Percentiles rank a stretch among this genome's conserved stretches.
Evolutionary conservation across 768 basidiomycete genomes (phyloP).

Genomic region (Hortiboletus campestris): DNA sequence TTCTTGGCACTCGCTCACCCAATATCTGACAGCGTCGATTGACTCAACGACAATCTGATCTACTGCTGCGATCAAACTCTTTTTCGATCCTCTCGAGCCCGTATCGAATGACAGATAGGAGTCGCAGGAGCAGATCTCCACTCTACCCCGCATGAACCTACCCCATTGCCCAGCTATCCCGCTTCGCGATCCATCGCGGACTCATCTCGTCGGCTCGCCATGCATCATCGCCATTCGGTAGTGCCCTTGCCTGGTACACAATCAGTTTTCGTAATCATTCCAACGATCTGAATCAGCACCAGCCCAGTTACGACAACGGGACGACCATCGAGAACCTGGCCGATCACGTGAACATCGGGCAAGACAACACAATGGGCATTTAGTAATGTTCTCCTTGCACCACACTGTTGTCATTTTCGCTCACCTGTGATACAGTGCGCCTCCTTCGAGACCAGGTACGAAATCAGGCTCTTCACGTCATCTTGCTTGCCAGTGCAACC

Average conservation of each 20-base stretch:
- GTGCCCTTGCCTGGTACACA: neutral
- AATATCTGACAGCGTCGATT: conserved; percentile 12
- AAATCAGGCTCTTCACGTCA: conserved; percentile 28
- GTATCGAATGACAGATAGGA: conserved; percentile 13
- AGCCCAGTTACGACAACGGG: conserved; percentile 11
- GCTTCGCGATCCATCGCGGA: conserved; percentile 25
- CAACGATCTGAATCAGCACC: neutral
- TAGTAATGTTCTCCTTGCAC: neutral
- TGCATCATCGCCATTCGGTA: conserved; percentile 6
- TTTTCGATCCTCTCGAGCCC: neutral
- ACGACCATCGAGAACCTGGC: conserved; percentile 7
- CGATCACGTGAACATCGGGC: conserved; percentile 4
- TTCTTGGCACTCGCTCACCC: neutral
- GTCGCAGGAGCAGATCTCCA: conserved; percentile 6
- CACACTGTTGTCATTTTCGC: neutral
- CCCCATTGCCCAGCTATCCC: neutral
- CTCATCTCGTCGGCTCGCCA: conserved; percentile 5
- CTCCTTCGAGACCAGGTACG: conserved; percentile 32
- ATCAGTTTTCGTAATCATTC: neutral
- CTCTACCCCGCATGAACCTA: conserved; percentile 17
- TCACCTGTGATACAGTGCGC: conserved; percentile 29
- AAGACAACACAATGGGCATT: neutral
- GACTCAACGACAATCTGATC: conserved; percentile 22
- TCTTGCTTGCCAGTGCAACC: conserved; percentile 14
- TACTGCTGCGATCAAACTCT: conserved; percentile 15